A percentile compares a stretch with the other conserved stretches of the same genome.
Evolutionary conservation across 768 basidiomycete species (phyloP).

Genomic region (Rubroboletus pulcherrimus): DNA sequence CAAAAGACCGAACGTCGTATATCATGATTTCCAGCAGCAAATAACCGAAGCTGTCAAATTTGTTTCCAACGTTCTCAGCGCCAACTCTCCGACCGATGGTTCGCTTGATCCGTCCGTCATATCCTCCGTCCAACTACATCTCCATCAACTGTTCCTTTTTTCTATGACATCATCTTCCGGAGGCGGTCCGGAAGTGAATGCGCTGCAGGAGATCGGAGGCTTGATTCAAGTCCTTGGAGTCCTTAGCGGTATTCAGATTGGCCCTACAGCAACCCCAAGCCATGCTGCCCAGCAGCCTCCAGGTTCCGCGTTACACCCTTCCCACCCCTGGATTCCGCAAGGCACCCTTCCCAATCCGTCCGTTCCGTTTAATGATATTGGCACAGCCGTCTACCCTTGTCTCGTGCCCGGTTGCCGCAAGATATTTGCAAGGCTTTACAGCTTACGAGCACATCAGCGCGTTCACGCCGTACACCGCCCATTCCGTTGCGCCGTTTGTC

Average conservation of each 20-base stretch:
- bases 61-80: slow-evolving; percentile 48
- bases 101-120: slow-evolving; percentile 56
- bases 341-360: slow-evolving; percentile 19
- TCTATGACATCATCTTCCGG: slow-evolving; percentile 64
- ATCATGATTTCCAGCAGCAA: slow-evolving; percentile 49
- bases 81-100: slow-evolving; percentile 34
- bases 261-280: slow-evolving; percentile 32
- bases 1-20: slow-evolving; percentile 47
- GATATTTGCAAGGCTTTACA: slow-evolving; percentile 65
- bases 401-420: slow-evolving; percentile 61
- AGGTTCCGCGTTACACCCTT: slow-evolving; percentile 33
- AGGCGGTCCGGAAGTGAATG: slow-evolving; percentile 50
- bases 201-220: slow-evolving; percentile 73
- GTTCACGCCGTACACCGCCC: slow-evolving; percentile 63
- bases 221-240: slow-evolving; percentile 81
- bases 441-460: slow-evolving; percentile 68
- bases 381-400: slow-evolving; percentile 79
- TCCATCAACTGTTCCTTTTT: slow-evolving; percentile 78
- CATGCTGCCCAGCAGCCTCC: slow-evolving; percentile 25
- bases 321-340: slow-evolving; percentile 30
- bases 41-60: slow-evolving; percentile 58
- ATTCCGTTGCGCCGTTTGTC: slow-evolving; percentile 59
- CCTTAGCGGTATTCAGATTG: slow-evolving; percentile 72
- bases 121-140: slow-evolving; percentile 64
- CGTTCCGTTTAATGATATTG: slow-evolving; percentile 46